Evolutionary conservation across 2,329 filamentous ascomycete genomes (phyloP), one percentile per base, ranked within the genome.

Genomic region (Blumeria hordei): DNA sequence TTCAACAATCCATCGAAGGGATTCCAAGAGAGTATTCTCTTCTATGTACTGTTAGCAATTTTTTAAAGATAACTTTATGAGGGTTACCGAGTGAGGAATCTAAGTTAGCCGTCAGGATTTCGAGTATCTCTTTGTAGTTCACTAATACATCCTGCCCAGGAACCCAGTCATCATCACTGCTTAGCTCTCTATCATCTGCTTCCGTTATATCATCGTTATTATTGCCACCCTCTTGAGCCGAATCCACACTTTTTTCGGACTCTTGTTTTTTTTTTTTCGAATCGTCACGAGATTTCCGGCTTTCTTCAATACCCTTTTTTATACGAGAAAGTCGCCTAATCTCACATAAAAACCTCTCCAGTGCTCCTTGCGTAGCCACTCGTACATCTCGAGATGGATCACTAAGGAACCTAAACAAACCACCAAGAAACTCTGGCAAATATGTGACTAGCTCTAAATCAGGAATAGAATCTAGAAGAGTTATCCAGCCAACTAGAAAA

Each of bases 91-190:
- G 72, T 3, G 85, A 83, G 16, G 86, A 85, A 62, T 94, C 85
- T 47, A 98, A 74, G 59, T 92, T 95, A 11, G 82, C 81, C 1
- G 94, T 88, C 44, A 98, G 69, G 55, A 96, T 98, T 61, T 93
- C 85, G 51, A 98, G 70, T 37, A 98, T 94, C 60, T 83, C 86
- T 57, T 85, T 81, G 67, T 94, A 86, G 67, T 96, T 90, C 58
- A 98, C 85, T 57, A 93, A 83, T 7, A 95, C 88, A 67, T 98
- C 92, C 68, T 98, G 92, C 0, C 93, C 92, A 0, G 93, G 93
- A 49, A 96, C 82, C 88, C 90, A 98, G 64, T 96, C 92, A 57
- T 88, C 88, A 62, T 94, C 88, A 47, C 77, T 80, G 58, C 78
- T 80, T 14, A 73, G 69, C 34, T 76, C 76, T 36, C 74, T 75